Percentiles rank a stretch among this genome's conserved stretches.
phyloP scores from a whole-genome alignment of 73 alveolate species.

The Tetrahymena borealis region DNA sequence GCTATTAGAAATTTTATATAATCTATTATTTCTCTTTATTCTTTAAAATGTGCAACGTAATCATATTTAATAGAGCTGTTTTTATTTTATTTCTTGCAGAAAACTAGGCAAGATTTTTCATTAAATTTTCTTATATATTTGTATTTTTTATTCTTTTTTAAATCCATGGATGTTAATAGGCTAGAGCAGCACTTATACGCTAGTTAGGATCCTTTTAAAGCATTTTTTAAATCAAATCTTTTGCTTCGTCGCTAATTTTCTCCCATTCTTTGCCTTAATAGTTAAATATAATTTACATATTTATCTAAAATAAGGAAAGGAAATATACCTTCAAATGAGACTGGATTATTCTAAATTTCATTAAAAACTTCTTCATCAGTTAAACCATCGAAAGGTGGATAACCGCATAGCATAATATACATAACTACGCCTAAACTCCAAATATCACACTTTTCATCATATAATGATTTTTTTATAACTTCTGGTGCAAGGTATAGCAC shows the following conservation, averaged over 20 bases:
- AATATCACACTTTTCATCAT: slow-evolving; percentile 76
- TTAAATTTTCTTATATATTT: background rate
- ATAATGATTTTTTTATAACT: slow-evolving; percentile 24
- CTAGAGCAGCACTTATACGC: background rate
- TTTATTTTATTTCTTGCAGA: background rate
- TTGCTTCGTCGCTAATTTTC: background rate
- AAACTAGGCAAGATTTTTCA: background rate
- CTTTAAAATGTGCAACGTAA: background rate
- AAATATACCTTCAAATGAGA: background rate
- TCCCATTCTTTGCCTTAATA: background rate
- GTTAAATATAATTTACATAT: background rate
- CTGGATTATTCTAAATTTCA: background rate
- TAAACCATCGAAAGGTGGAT: slow-evolving; percentile 95
- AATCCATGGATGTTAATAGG: background rate
- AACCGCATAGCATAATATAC: slow-evolving; percentile 81
- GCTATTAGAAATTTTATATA: background rate
- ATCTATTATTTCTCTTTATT: background rate
- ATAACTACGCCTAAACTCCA: slow-evolving; percentile 97
- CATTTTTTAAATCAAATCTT: background rate
- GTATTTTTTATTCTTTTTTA: background rate
- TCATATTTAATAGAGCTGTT: background rate
- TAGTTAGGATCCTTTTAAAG: background rate
- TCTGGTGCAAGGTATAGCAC: slow-evolving; percentile 51
- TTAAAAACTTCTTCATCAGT: slow-evolving; percentile 37
- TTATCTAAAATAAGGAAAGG: background rate